Evolutionary conservation across 179 eudicot species (phyloP).

Genomic region (Amaranthus tricolor): DNA sequence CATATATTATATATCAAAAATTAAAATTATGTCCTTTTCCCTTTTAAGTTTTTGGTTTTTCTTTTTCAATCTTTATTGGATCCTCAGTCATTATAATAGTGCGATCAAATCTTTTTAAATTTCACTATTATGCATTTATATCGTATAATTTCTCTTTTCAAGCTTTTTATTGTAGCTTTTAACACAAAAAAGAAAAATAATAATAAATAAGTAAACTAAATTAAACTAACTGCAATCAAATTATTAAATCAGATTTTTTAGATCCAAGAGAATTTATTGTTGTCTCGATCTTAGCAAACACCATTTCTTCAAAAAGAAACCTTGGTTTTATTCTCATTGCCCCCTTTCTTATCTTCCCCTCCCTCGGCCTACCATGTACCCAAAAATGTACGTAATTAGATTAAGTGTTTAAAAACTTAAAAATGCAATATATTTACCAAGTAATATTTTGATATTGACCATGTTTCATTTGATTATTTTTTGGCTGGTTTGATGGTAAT

Average conservation of each 20-base stretch:
- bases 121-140: not conserved
- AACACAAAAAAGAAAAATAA: no score
- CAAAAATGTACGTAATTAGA: no score
- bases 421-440: no score
- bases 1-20: slow-evolving; percentile 1
- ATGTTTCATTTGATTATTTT: no score
- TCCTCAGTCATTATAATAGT: slow-evolving; percentile 11
- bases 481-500: no score
- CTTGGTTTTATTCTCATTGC: no score
- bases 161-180: not conserved
- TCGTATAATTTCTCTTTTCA: not conserved
- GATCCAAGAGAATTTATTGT: slow-evolving; percentile 16
- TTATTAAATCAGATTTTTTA: slow-evolving; percentile 8
- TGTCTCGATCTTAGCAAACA: not conserved
- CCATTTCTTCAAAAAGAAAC: no score
- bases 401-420: no score
- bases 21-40: not conserved
- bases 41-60: not conserved
- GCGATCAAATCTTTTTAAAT: slow-evolving; percentile 11
- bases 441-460: no score
- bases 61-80: not conserved
- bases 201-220: not conserved
- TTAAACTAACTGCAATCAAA: not conserved
- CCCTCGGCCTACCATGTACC: no score
- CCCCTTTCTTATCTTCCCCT: no score